Evolutionary conservation across 2,329 filamentous ascomycete genomes (phyloP).

Genomic region (Trichothecium sympodiale): DNA sequence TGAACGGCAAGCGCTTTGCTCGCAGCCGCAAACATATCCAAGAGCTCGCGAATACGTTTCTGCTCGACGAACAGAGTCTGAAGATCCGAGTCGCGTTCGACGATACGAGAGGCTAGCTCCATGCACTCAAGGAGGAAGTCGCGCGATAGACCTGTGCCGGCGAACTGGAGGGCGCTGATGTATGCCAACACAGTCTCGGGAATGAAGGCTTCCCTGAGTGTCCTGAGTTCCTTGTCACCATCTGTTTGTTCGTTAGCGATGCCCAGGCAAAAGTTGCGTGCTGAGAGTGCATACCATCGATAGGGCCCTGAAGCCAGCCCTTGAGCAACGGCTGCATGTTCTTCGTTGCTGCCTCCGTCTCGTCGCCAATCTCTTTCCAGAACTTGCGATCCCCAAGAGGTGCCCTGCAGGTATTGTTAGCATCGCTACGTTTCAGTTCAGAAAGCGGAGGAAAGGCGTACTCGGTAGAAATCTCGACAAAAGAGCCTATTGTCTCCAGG

Average conservation of each 20-base stretch:
- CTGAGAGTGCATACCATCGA: slow-evolving; percentile 36
- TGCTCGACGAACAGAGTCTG: slow-evolving; percentile 52
- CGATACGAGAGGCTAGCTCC: slow-evolving; percentile 69
- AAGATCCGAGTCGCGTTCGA: slow-evolving; percentile 58
- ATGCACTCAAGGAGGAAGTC: slow-evolving; percentile 75
- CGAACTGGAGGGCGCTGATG: slow-evolving; percentile 68
- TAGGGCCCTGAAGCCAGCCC: slow-evolving; percentile 48
- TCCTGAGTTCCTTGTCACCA: slow-evolving; percentile 49
- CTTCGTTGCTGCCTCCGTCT: slow-evolving; percentile 42
- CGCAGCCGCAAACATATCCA: slow-evolving; percentile 64
- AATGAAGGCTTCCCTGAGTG: slow-evolving; percentile 67
- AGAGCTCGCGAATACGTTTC: slow-evolving; percentile 62
- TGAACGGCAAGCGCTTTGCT: slow-evolving; percentile 59
- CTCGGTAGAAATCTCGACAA: slow-evolving; percentile 41
- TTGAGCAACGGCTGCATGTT: slow-evolving; percentile 51
- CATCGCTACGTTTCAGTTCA: background rate
- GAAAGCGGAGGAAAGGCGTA: slow-evolving; percentile 19
- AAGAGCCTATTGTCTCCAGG: slow-evolving; percentile 54
- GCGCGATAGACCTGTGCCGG: slow-evolving; percentile 61
- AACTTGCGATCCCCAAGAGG: slow-evolving; percentile 32
- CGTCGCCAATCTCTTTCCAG: slow-evolving; percentile 40
- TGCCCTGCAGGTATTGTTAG: slow-evolving; percentile 20
- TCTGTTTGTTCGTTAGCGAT: slow-evolving; percentile 18
- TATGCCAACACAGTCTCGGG: slow-evolving; percentile 81
- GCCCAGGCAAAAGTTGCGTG: background rate